A percentile compares a stretch with the other conserved stretches of the same genome.
Conservation (phyloP, 1,284 basidiomycete species). For the Boletus mariae region DNA sequence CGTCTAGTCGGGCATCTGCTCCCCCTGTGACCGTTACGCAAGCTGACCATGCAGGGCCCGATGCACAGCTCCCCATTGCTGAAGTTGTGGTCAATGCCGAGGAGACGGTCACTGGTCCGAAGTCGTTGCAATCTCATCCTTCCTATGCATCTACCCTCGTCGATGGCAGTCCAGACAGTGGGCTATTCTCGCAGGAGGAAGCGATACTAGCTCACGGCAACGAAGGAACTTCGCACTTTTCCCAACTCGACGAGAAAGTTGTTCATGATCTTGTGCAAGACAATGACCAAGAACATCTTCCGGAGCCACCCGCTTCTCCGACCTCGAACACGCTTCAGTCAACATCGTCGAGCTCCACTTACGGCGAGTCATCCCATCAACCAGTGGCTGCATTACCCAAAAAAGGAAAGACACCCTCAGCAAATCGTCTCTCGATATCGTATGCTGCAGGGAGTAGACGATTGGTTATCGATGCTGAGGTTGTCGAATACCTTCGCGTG, state of each 20-base stretch:
- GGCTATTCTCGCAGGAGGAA: slow-evolving; percentile 32
- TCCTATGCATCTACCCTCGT: slow-evolving; percentile 48
- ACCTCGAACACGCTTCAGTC: slow-evolving; percentile 50
- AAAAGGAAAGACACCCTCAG: slow-evolving; percentile 50
- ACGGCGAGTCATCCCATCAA: slow-evolving; percentile 30
- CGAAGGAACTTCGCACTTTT: slow-evolving; percentile 8
- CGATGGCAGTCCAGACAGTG: slow-evolving; percentile 39
- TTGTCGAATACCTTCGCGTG: slow-evolving; percentile 79
- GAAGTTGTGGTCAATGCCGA: slow-evolving; percentile 7
- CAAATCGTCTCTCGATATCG: slow-evolving; percentile 87
- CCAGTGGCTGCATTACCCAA: slow-evolving; percentile 13
- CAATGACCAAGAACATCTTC: slow-evolving; percentile 45
- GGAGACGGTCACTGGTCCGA: slow-evolving; percentile 14
- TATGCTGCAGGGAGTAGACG: slow-evolving; percentile 87
- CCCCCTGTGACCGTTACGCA: slow-evolving; percentile 36
- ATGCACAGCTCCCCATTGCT: slow-evolving; percentile 35
- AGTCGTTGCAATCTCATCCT: slow-evolving; percentile 38
- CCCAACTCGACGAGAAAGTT: slow-evolving; percentile 13
- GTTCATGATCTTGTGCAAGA: slow-evolving; percentile 17
- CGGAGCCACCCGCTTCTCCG: slow-evolving; percentile 54
- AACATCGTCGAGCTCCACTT: slow-evolving; percentile 47
- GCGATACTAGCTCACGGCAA: slow-evolving; percentile 18
- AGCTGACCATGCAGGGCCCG: slow-evolving; percentile 43
- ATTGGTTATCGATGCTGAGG: slow-evolving; percentile 84
- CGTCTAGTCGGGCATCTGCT: slow-evolving; percentile 33